Evolutionary conservation across 2,329 filamentous ascomycete species (phyloP), one percentile per base, ranked within the genome.

Genomic region (Fusarium keratoplasticum): DNA sequence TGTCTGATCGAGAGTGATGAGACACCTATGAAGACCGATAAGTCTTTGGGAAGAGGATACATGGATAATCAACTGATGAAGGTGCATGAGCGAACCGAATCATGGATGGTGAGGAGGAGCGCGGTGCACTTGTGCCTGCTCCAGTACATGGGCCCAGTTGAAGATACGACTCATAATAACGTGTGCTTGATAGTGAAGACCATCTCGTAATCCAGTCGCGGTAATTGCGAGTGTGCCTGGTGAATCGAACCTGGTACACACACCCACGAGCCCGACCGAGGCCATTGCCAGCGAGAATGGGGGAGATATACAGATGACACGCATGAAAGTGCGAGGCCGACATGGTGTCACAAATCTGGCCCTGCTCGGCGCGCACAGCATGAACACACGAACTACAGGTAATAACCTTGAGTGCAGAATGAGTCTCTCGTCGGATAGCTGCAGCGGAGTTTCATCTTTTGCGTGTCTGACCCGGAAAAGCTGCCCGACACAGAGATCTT

Each of bases 311-410:
- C 25, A 31, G 22, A 57, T 27, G 38, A 40, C 35, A 58, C 27
- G 31, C 36, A 25, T n/a, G 22, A 29, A 57, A 20, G 13, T 35
- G 13, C 16, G 38, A 27, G 36, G 61, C 47, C n/a, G 11, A 27
- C 16, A 25, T 35, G 20, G 70, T 71, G 57, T 38, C 64, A 72
- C 67, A 27, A 47, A 42, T 58, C 35, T 58, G 62, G 9, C 33
- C 40, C 54, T 55, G 50, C 59, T 76, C 64, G 64, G 69, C 29
- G 64, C 52, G 33, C 63, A 77, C 67, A 60, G 14, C 76, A 75
- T 68, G 57, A 60, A 60, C 35, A 60, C 57, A 67, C 42, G 52
- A 44, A 60, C 25, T 57, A 38, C 50, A 62, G 61, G 36, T 16
- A 47, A 64, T 54, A 35, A 18, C 29, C 52, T 59, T 42, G 54